Percentiles rank a stretch among this genome's conserved stretches.
These are phyloP conservation scores for Oryza nivara DNA, from an alignment of 176 grass and related monocot genomes.

Conservation along the genomic window DNA sequence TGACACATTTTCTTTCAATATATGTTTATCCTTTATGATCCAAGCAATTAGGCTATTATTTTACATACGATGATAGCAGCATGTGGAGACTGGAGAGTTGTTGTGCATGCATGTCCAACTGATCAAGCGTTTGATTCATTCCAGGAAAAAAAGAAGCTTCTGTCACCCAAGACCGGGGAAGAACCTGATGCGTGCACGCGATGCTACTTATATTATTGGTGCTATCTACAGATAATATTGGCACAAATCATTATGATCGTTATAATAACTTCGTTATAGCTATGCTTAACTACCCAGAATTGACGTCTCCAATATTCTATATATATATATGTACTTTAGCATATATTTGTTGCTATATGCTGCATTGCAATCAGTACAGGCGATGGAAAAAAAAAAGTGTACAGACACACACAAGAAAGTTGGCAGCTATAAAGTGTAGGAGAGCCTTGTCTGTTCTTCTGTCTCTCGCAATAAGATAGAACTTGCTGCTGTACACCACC, in stretches of 20 bases:
- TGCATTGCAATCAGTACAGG: neutral
- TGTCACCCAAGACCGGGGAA: neutral
- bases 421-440: neutral
- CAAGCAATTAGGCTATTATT: too few species aligned
- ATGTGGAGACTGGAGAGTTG: neutral
- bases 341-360: neutral
- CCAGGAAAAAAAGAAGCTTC: neutral
- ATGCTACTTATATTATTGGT: conserved; percentile 3
- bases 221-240: neutral
- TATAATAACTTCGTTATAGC: neutral
- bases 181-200: conserved; percentile 1
- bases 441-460: neutral
- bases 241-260: neutral
- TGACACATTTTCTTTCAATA: too few species aligned
- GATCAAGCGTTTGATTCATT: neutral
- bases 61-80: too few species aligned
- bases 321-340: too few species aligned
- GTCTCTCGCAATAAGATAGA: neutral
- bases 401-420: neutral
- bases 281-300: conserved; percentile 4
- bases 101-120: neutral
- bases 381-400: neutral
- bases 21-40: too few species aligned
- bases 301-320: neutral
- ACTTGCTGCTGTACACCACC: neutral